Evolutionary conservation across 768 basidiomycete species (phyloP), one percentile per base, ranked within the genome.

Genomic region (Russula compacta): DNA sequence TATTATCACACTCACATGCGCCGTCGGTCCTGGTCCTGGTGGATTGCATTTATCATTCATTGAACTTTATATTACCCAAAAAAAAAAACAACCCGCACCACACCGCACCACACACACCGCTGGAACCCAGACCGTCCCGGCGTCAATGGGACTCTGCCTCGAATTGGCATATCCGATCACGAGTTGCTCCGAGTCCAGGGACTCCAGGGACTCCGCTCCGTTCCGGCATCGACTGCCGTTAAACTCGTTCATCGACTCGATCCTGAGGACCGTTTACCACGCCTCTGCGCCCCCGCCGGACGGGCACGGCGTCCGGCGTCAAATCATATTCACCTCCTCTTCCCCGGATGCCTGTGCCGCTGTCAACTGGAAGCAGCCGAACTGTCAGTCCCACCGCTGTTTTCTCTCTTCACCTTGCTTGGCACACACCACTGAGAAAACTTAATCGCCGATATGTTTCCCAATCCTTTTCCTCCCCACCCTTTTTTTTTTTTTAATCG

Each of bases 291-390:
- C 75, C 53, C 71, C 78, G 32, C 82, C 61, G 14, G 39, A 82
- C 33, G 78, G 77, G 43, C 76, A 77, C 35, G 73, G 77, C 59
- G 76, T 77, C 52, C 84, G 88, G 58, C 79, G 94, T 53, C 87
- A 87, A 66, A 83, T 98, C 62, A 83, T 92, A n/a, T 93, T 99
- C 70, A 86, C 87, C 42, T 95, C 93, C 6, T 98, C 90, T 72
- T 87, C 88, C 51, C 91, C 95, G 9, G 86, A 90, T 70, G 83
- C 93, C 0, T 95, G 93, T 72, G 84, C 90, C 8, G 86, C 90
- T 15, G 73, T 98, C 58, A 98, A 99, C 69, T 98, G 95, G 97
- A 99, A 99, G 73, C 95, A 99, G 73, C 95, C 95, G 12, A 98
- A 98, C 72, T 98, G 95, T 92, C 75, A 73, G 84, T 73, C 39